Evolutionary conservation across 352 stramenopile genomes (phyloP).

Genomic region (Globisporangium nunn): DNA sequence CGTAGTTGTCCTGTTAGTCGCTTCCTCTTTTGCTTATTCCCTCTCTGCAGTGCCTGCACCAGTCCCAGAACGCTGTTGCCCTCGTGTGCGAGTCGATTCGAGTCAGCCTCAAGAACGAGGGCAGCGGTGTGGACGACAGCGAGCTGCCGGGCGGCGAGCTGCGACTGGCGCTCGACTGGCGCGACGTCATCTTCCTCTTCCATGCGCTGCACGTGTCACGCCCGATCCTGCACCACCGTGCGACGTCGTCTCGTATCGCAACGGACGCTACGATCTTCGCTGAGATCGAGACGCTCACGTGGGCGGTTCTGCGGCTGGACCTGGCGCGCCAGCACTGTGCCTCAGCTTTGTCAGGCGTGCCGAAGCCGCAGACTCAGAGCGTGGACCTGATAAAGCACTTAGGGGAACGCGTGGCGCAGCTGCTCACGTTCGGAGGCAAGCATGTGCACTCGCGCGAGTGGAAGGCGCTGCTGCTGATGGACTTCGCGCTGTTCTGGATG

Average conservation of each 20-base stretch:
- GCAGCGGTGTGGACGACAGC: constrained; percentile 4
- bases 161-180: constrained; percentile 27
- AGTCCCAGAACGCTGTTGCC: constrained; percentile 36
- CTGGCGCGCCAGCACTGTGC: neutral
- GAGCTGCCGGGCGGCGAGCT: constrained; percentile 8
- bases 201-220: constrained; percentile 72
- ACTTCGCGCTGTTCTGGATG: constrained; percentile 63
- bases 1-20: neutral
- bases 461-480: constrained; percentile 73
- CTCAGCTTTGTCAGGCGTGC: neutral
- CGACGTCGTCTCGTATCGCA: constrained; percentile 39
- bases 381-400: constrained; percentile 20
- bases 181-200: constrained; percentile 60
- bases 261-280: constrained; percentile 39
- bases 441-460: constrained; percentile 62
- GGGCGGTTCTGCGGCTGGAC: constrained; percentile 14
- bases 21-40: neutral
- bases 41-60: constrained; percentile 39
- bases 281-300: constrained; percentile 39
- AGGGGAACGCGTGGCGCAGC: constrained; percentile 22
- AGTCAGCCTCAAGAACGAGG: constrained; percentile 12
- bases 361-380: neutral
- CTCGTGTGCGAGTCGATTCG: constrained; percentile 47
- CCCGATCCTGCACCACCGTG: constrained; percentile 68
- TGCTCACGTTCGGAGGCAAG: constrained; percentile 61